A percentile compares a stretch with the other conserved stretches of the same genome.
These are phyloP conservation scores for Hymenoscyphus salicellus DNA, from an alignment of 2,329 filamentous ascomycete species.

Conservation along the genomic window DNA sequence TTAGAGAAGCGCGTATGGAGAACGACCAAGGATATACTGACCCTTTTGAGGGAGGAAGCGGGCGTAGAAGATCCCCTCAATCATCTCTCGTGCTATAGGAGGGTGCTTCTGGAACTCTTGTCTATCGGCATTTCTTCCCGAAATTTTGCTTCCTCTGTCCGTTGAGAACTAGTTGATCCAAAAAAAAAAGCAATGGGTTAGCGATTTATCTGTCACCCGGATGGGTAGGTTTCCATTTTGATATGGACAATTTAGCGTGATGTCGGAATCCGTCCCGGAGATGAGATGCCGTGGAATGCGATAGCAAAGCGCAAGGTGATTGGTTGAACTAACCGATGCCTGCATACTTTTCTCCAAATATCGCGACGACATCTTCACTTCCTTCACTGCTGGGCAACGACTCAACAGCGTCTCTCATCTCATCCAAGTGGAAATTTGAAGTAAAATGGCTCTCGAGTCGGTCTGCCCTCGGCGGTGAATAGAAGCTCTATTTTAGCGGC, in stretches of 20 bases:
- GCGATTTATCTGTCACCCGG: neutral
- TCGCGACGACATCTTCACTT: neutral
- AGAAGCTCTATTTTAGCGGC: neutral
- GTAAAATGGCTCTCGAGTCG: neutral
- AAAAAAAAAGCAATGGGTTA: neutral
- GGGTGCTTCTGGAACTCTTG: constrained; percentile 17
- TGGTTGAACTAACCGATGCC: neutral
- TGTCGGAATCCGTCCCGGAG: neutral
- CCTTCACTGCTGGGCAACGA: neutral
- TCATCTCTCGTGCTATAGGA: constrained; percentile 45
- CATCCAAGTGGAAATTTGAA: neutral
- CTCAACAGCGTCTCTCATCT: neutral
- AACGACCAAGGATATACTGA: constrained; percentile 32
- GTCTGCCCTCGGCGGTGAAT: neutral
- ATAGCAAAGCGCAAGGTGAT: neutral
- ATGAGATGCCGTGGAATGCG: neutral
- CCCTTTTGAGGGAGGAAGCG: constrained; percentile 66
- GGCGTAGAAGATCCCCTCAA: constrained; percentile 69
- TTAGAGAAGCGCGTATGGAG: neutral
- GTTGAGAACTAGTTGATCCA: neutral
- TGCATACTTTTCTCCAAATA: neutral
- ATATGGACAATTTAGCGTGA: neutral
- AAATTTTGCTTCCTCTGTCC: neutral
- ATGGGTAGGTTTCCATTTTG: neutral
- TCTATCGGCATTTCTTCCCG: neutral